Percentiles rank a stretch among this genome's conserved stretches.
phyloP scores from a whole-genome alignment of 2,329 filamentous ascomycete species.

The Aphanocladium album region DNA sequence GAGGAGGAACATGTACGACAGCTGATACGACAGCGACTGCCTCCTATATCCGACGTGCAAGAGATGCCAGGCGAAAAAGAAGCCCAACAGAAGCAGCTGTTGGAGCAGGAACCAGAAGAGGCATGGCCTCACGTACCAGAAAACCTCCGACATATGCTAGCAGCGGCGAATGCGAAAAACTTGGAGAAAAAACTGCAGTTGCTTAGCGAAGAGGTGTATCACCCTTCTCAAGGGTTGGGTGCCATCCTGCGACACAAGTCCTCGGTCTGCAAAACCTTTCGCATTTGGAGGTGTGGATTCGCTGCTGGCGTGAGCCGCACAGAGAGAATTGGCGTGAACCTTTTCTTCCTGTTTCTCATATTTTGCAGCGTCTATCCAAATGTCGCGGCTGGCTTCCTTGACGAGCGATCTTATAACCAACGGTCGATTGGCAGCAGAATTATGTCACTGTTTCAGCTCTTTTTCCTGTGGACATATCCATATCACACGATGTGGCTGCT shows the following conservation, averaged over 20 bases:
- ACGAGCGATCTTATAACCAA: slow-evolving; percentile 18
- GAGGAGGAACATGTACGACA: slow-evolving; percentile 12
- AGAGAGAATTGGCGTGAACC: slow-evolving; percentile 14
- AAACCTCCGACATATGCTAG: slow-evolving; percentile 10
- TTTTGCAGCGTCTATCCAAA: slow-evolving; percentile 17
- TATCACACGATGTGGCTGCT: slow-evolving; percentile 17
- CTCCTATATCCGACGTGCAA: neutral
- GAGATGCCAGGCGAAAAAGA: neutral
- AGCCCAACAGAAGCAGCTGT: neutral
- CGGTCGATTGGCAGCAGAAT: slow-evolving; percentile 18
- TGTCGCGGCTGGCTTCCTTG: slow-evolving; percentile 17
- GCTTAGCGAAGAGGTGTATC: slow-evolving; percentile 12
- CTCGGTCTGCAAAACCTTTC: slow-evolving; percentile 14
- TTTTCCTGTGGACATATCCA: slow-evolving; percentile 16
- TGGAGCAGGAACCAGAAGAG: slow-evolving; percentile 4
- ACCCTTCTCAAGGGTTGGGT: slow-evolving; percentile 7
- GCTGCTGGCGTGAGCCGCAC: slow-evolving; percentile 9
- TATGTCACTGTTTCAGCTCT: slow-evolving; percentile 16
- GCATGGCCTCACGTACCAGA: slow-evolving; percentile 12
- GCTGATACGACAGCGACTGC: slow-evolving; percentile 9
- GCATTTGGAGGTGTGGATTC: slow-evolving; percentile 17
- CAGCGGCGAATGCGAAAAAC: slow-evolving; percentile 14
- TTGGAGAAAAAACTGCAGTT: slow-evolving; percentile 15
- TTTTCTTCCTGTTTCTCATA: slow-evolving; percentile 18
- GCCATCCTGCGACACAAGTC: slow-evolving; percentile 6